Percentiles rank a stretch among this genome's conserved stretches.
Evolutionary conservation across 108 stramenopile genomes (phyloP).

Genomic region (Fragilariopsis cylindrus): DNA sequence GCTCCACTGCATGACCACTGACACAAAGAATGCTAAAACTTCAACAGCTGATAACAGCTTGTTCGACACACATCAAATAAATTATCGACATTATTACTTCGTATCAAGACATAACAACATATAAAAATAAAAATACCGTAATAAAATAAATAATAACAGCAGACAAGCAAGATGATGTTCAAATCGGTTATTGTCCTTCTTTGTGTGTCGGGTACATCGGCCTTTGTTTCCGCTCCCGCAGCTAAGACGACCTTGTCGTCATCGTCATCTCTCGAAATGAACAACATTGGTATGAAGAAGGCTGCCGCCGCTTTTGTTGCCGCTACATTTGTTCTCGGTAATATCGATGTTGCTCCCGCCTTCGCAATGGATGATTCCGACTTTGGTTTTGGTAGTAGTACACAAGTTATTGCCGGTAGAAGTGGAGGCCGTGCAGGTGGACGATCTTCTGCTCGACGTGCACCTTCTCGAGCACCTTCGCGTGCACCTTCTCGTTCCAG

Average conservation of each 20-base stretch:
- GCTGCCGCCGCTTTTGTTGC: slow-evolving; percentile 31
- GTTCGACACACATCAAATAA: too few species aligned
- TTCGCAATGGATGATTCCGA: slow-evolving; percentile 25
- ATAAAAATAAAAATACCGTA: too few species aligned
- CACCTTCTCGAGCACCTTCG: slow-evolving; percentile 5
- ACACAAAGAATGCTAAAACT: too few species aligned
- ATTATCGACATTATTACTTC: too few species aligned
- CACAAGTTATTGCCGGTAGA: slow-evolving; percentile 44
- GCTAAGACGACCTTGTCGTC: not conserved
- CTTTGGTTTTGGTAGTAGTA: slow-evolving; percentile 20
- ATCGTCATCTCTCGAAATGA: slow-evolving; percentile 20
- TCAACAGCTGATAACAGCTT: too few species aligned
- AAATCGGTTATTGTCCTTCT: slow-evolving; percentile 18
- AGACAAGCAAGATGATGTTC: slow-evolving; percentile 21
- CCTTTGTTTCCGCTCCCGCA: slow-evolving; percentile 19
- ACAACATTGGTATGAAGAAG: slow-evolving; percentile 12
- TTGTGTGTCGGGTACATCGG: slow-evolving; percentile 19
- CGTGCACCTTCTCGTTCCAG: slow-evolving; percentile 7
- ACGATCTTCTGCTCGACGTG: slow-evolving; percentile 34
- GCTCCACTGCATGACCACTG: too few species aligned
- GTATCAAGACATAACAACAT: too few species aligned
- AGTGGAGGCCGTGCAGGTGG: slow-evolving; percentile 60
- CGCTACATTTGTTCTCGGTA: slow-evolving; percentile 35
- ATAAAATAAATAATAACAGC: too few species aligned
- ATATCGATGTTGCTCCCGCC: slow-evolving; percentile 33